phyloP scores from a whole-genome alignment of 2,329 filamentous ascomycete species.

The Chaetomiaceae sp. region DNA sequence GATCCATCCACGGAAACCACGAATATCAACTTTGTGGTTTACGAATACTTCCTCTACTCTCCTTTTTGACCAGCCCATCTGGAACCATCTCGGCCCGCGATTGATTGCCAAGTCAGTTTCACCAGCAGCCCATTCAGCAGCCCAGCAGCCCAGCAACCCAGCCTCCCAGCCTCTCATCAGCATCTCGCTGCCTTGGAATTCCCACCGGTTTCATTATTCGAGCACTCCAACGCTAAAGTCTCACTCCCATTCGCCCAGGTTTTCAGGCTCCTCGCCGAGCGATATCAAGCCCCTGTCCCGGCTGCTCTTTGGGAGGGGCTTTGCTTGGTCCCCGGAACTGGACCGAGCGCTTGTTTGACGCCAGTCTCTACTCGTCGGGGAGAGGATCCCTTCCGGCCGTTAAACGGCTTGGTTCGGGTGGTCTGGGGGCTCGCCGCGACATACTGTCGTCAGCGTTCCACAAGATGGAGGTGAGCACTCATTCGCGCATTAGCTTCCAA shows the following conservation, averaged over 20 bases:
- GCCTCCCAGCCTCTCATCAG: too few relatives aligned
- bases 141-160: too few relatives aligned
- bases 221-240: not conserved
- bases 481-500: not conserved
- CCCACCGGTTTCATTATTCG: not conserved
- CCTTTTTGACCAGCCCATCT: too few relatives aligned
- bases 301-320: not conserved
- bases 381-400: constrained; percentile 12
- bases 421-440: constrained; percentile 4
- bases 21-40: too few relatives aligned
- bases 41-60: too few relatives aligned
- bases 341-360: constrained; percentile 12
- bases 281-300: constrained; percentile 6
- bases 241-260: constrained; percentile 13
- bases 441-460: constrained; percentile 3
- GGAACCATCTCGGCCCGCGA: too few relatives aligned
- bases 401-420: not conserved
- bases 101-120: too few relatives aligned
- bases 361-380: constrained; percentile 1
- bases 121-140: too few relatives aligned
- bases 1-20: too few relatives aligned
- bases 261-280: not conserved
- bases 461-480: constrained; percentile 18
- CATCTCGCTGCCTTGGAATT: not conserved
- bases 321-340: not conserved